These are phyloP conservation scores for Auxenochlorella pyrenoidosa DNA, from an alignment of 139 green algal species.

Conservation along the genomic window DNA sequence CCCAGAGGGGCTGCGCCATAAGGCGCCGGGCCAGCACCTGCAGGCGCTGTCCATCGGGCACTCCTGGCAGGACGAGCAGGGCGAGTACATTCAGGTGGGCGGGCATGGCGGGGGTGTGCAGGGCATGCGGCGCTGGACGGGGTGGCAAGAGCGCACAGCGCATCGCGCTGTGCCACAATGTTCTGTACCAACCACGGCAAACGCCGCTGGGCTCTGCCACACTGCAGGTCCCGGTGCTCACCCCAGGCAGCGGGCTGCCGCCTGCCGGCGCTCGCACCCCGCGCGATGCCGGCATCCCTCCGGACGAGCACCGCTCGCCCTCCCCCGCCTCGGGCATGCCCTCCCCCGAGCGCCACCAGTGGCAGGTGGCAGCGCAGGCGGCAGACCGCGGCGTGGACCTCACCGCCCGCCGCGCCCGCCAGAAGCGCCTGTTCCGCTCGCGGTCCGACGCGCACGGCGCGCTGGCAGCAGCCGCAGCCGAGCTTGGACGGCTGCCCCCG, in stretches of 20 bases:
- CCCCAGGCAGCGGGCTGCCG: background rate
- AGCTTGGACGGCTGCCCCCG: background rate
- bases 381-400: conserved; percentile 17
- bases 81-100: conserved; percentile 25
- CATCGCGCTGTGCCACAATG: background rate
- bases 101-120: background rate
- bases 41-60: background rate
- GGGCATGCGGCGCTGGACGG: background rate
- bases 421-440: conserved; percentile 27
- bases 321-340: conserved; percentile 9
- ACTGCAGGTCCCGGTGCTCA: conserved; percentile 7
- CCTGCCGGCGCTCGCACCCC: background rate
- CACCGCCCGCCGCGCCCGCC: background rate
- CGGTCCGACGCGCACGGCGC: background rate
- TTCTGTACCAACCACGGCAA: background rate
- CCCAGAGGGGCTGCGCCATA: background rate
- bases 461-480: background rate
- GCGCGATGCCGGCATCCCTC: background rate
- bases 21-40: background rate
- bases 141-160: too few species aligned
- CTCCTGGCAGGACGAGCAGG: conserved; percentile 1
- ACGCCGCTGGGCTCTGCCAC: too few species aligned
- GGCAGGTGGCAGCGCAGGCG: conserved; percentile 30
- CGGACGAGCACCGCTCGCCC: conserved; percentile 27
- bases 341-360: conserved; percentile 25